Evolutionary conservation across 1,284 basidiomycete genomes (phyloP).

Genomic region (Ganoderma leucocontextum): DNA sequence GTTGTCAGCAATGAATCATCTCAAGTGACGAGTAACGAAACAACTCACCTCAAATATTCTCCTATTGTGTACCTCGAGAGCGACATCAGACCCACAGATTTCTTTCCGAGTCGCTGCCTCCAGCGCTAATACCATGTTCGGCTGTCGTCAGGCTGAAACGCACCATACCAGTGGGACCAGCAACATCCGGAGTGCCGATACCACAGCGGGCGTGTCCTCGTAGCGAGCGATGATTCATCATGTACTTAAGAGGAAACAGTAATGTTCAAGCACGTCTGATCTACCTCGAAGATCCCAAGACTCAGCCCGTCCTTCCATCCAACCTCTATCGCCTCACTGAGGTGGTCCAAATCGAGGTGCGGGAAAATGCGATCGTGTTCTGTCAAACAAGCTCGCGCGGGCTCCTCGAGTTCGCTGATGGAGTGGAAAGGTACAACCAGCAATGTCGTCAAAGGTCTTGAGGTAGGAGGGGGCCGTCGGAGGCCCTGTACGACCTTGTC

Average conservation of each 20-base stretch:
- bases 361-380: constrained; percentile 40
- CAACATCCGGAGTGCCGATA: not conserved
- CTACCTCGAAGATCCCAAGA: constrained; percentile 44
- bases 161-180: not conserved
- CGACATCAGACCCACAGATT: not conserved
- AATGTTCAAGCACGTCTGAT: constrained; percentile 30
- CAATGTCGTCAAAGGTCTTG: constrained; percentile 27
- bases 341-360: constrained; percentile 50
- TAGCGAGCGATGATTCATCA: not conserved
- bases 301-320: constrained; percentile 43
- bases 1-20: constrained; percentile 15
- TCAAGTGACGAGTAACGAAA: constrained; percentile 1
- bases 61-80: not conserved
- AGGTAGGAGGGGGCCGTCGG: constrained; percentile 1
- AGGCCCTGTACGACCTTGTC: constrained; percentile 34
- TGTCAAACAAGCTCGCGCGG: constrained; percentile 9
- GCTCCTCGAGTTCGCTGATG: constrained; percentile 24
- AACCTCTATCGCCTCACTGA: constrained; percentile 42
- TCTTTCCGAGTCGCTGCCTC: not conserved
- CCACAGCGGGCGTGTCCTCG: too few species aligned
- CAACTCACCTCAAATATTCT: constrained; percentile 5
- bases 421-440: constrained; percentile 44
- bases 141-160: not conserved
- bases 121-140: not conserved
- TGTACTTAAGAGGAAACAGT: not conserved